Percentiles rank a stretch among this genome's conserved stretches.
Conservation (phyloP, 2,329 filamentous ascomycete genomes). For the Parafenestella ontariensis region DNA sequence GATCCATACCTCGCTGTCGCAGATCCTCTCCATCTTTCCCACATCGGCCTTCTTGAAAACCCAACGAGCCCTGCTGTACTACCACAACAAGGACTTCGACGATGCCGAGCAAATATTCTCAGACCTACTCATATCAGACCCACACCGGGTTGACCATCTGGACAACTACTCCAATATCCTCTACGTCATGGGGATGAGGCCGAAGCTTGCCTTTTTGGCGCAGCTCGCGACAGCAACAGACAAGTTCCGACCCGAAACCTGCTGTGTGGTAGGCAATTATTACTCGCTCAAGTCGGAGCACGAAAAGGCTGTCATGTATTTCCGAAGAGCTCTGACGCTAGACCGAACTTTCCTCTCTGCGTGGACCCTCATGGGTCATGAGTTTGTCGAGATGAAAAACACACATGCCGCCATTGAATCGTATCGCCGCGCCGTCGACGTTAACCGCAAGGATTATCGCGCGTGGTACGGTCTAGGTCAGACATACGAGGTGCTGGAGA, state of each 20-base stretch:
- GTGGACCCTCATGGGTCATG: slow-evolving; percentile 98
- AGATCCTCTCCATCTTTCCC: slow-evolving; percentile 85
- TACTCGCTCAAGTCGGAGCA: slow-evolving; percentile 94
- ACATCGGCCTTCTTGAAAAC: slow-evolving; percentile 88
- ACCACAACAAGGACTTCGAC: slow-evolving; percentile 84
- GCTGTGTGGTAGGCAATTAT: slow-evolving; percentile 96
- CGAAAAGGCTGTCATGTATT: slow-evolving; percentile 98
- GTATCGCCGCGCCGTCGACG: slow-evolving; percentile 92
- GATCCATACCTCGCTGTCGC: slow-evolving; percentile 75
- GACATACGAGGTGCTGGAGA: slow-evolving; percentile 96
- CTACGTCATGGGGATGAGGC: slow-evolving; percentile 86
- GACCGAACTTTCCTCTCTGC: slow-evolving; percentile 91
- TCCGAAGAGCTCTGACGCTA: slow-evolving; percentile 87
- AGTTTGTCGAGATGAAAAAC: slow-evolving; percentile 98
- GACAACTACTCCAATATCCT: slow-evolving; percentile 98
- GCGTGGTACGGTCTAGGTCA: slow-evolving; percentile 98
- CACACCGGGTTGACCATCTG: slow-evolving; percentile 80
- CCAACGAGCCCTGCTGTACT: slow-evolving; percentile 84
- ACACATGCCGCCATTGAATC: slow-evolving; percentile 97
- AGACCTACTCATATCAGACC: slow-evolving; percentile 72
- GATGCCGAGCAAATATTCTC: slow-evolving; percentile 68
- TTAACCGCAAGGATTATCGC: slow-evolving; percentile 94
- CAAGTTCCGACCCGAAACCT: slow-evolving; percentile 96
- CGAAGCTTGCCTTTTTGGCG: slow-evolving; percentile 90
- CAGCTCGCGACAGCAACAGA: slow-evolving; percentile 90